Evolutionary conservation across 169 alveolate genomes (phyloP).

Genomic region (Plasmodium chabaudi): DNA sequence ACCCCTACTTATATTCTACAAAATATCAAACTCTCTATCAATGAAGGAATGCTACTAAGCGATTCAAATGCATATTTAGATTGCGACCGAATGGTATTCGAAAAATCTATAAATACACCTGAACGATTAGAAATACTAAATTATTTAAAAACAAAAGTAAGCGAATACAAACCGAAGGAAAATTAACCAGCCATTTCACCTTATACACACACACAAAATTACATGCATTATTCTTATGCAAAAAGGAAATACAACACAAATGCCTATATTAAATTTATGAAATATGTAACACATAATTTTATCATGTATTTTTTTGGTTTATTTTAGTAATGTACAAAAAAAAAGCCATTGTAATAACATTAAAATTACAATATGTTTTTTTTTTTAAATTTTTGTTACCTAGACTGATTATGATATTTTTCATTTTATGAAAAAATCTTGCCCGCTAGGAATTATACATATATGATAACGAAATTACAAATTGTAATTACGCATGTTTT

Average conservation of each 20-base stretch:
- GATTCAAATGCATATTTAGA: constrained; percentile 49
- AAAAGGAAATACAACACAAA: neutral
- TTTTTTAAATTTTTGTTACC: constrained; percentile 67
- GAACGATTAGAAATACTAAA: constrained; percentile 25
- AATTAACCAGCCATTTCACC: neutral
- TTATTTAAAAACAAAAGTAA: constrained; percentile 22
- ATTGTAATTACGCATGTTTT: neutral
- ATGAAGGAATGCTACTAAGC: constrained; percentile 31
- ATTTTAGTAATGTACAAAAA: neutral
- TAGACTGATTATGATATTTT: constrained; percentile 74
- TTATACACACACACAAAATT: neutral
- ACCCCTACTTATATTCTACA: constrained; percentile 40
- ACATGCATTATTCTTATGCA: neutral
- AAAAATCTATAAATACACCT: constrained; percentile 21
- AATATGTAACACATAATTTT: neutral
- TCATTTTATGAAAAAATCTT: constrained; percentile 75
- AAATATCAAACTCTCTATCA: constrained; percentile 27
- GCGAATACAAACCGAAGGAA: neutral
- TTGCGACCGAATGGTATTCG: constrained; percentile 29
- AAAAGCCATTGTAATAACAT: constrained; percentile 5
- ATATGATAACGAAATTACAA: too few species aligned
- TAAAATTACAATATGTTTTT: constrained; percentile 14
- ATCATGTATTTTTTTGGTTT: too few species aligned
- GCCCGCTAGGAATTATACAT: constrained; percentile 73
- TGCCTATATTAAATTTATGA: neutral